Evolutionary conservation across 1,139 yeast species (phyloP), one percentile per base, ranked within the genome.

Genomic region (Taiozyma onychis): DNA sequence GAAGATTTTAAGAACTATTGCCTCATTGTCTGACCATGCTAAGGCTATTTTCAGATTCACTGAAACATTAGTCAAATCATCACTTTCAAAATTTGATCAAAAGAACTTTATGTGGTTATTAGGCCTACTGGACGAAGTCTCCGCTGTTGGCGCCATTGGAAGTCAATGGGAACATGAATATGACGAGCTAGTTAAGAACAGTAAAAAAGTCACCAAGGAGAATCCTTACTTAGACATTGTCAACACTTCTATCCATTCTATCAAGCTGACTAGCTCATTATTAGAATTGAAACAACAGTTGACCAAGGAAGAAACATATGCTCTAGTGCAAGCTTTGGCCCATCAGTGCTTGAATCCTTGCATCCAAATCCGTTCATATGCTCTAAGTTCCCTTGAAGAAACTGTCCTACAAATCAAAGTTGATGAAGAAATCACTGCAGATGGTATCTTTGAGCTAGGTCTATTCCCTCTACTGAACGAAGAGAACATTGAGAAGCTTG

Each of bases 321-420:
- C 91, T 1, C 68, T 85, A 52, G 71, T 85, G 32, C 93, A 88
- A 63, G 93, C 95, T 0, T 73, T 90, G 52, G 89, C 95, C 0
- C 91, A 86, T 59, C 97, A 90, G 66, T 88, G 97, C 64, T 78
- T 87, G 65, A 90, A 89, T 60, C 96, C 96, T 10, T 88, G 96
- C 64, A 75, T 88, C 39, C 90, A 86, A 62, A 74, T 90, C 13
- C 73, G 97, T 44, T 68, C 77, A 0, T 79, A 74, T 65, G 93
- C 96, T 0, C 65, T 85, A 52, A 70, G 75, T 51, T 63, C 77
- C 18, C 70, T 90, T 60, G 81, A 81, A 59, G 63, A 70, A 51
- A 63, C 78, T 37, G 57, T 77, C 54, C 58, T 83, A 60, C 55
- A 75, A 0, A 60, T 73, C 50, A 63, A 56, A 11, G 54, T 60